Percentiles rank a stretch among this genome's conserved stretches.
Evolutionary conservation across 1,284 basidiomycete species (phyloP).

Genomic region (Ganoderma meredithae): DNA sequence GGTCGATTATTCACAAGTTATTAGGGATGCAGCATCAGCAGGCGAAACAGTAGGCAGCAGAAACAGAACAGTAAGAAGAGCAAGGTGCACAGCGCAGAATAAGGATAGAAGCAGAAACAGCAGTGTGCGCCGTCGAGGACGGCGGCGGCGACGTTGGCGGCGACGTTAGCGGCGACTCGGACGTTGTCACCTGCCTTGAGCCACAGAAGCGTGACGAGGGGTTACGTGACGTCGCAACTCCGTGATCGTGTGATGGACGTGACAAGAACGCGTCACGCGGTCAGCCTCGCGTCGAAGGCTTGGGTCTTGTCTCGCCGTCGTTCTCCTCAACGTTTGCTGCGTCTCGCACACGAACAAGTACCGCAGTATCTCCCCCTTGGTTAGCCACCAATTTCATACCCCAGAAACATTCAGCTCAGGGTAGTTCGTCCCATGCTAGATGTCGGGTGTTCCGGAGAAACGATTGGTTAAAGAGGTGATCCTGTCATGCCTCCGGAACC

Average conservation of each 20-base stretch:
- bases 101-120: slow-evolving; percentile 11
- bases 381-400: too few relatives aligned
- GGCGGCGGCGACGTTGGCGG: slow-evolving; percentile 8
- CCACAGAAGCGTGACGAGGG: slow-evolving; percentile 15
- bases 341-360: too few relatives aligned
- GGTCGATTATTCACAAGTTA: not conserved
- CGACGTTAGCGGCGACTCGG: slow-evolving; percentile 8
- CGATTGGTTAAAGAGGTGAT: not conserved
- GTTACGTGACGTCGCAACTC: too few relatives aligned
- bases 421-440: too few relatives aligned
- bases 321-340: not conserved
- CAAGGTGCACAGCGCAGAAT: not conserved
- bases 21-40: slow-evolving; percentile 19
- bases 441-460: not conserved
- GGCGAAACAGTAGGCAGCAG: not conserved
- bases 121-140: not conserved
- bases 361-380: too few relatives aligned
- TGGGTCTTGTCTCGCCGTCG: not conserved
- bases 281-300: not conserved
- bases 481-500: slow-evolving; percentile 68
- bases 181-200: not conserved
- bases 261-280: not conserved
- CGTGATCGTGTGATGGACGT: slow-evolving; percentile 6
- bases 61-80: slow-evolving; percentile 4
- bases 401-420: too few relatives aligned